Conservation (phyloP, 2,329 filamentous ascomycete species). For the Microdochium paspali region DNA sequence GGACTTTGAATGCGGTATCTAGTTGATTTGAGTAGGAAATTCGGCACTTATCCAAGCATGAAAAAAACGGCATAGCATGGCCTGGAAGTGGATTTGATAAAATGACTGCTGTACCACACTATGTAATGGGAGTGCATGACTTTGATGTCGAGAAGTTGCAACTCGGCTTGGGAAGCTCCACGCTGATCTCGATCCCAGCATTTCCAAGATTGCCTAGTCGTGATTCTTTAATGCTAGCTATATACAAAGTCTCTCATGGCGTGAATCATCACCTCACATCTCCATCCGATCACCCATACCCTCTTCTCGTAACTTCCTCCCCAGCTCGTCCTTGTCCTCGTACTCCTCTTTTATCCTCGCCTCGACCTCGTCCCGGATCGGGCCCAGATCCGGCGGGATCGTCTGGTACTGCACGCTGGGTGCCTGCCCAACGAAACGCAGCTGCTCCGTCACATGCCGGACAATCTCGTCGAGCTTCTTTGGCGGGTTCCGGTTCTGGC, state of each 20-base stretch:
- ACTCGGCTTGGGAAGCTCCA: too few relatives aligned
- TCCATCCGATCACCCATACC: slow-evolving; percentile 50
- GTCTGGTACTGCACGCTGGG: slow-evolving; percentile 80
- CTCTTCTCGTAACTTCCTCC: slow-evolving; percentile 45
- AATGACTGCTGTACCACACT: too few relatives aligned
- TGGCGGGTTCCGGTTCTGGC: slow-evolving; percentile 69
- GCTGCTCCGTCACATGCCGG: slow-evolving; percentile 70
- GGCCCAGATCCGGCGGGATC: slow-evolving; percentile 68
- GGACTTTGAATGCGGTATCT: slow-evolving; percentile 5
- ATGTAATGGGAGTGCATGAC: too few relatives aligned
- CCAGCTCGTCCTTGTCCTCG: slow-evolving; percentile 45
- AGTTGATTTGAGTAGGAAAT: too few relatives aligned
- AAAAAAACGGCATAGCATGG: too few relatives aligned
- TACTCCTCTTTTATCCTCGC: slow-evolving; percentile 55
- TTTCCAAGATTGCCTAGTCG: too few relatives aligned
- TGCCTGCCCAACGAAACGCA: slow-evolving; percentile 74
- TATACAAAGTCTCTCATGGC: background rate
- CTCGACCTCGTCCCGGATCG: slow-evolving; percentile 61
- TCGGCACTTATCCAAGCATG: too few relatives aligned
- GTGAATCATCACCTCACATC: slow-evolving; percentile 5
- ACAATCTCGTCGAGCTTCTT: slow-evolving; percentile 70
- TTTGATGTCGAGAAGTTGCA: too few relatives aligned
- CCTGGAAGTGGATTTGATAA: too few relatives aligned
- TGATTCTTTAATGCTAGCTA: too few relatives aligned
- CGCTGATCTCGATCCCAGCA: too few relatives aligned